Evolutionary conservation across 768 basidiomycete genomes (phyloP).

Genomic region (Suillus paluster): DNA sequence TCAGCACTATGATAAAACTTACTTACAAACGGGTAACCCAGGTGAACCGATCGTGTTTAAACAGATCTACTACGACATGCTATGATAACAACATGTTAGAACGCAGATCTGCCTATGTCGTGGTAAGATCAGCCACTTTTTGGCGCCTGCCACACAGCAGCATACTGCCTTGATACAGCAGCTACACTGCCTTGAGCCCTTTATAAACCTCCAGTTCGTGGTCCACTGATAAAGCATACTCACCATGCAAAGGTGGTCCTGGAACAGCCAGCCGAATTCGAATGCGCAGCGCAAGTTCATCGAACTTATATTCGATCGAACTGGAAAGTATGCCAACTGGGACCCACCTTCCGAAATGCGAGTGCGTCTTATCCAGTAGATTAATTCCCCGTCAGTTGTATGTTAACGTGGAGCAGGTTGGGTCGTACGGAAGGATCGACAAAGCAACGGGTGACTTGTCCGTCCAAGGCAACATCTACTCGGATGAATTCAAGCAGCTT

Average conservation of each 20-base stretch:
- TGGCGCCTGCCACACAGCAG: not conserved
- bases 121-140: not conserved
- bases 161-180: not conserved
- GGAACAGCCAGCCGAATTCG: not conserved
- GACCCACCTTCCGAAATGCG: conserved; percentile 28
- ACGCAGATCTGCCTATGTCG: not conserved
- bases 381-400: not conserved
- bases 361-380: conserved; percentile 6
- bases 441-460: conserved; percentile 24
- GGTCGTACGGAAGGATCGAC: conserved; percentile 32
- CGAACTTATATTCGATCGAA: conserved; percentile 24
- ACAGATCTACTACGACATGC: not conserved
- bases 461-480: conserved; percentile 23
- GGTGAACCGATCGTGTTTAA: not conserved
- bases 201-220: not conserved
- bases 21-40: not conserved
- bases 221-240: not conserved
- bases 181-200: not conserved
- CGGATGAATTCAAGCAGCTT: not conserved
- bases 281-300: conserved; percentile 29
- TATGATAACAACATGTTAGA: not conserved
- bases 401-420: conserved; percentile 2
- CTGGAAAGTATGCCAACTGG: conserved; percentile 36
- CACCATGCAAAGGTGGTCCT: not conserved
- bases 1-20: not conserved